Conservation (phyloP, 345 rosid species). For the Firmiana major region DNA sequence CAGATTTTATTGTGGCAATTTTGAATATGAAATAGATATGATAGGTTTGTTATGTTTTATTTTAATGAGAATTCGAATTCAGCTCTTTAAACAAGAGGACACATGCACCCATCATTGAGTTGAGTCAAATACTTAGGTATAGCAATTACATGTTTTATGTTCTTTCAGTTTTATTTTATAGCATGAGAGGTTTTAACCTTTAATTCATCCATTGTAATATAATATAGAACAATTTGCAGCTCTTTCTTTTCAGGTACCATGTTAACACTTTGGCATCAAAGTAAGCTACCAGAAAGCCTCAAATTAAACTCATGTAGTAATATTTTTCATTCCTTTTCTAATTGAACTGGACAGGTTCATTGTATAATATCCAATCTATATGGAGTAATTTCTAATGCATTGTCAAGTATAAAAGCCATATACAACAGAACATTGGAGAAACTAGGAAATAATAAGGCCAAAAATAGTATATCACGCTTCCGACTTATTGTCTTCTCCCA, state of each 20-base stretch:
- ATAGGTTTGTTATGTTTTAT: too few relatives aligned
- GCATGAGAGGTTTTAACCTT: too few relatives aligned
- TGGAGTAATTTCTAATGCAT: background rate
- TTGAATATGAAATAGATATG: background rate
- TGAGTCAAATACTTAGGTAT: too few relatives aligned
- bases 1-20: background rate
- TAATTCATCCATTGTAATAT: too few relatives aligned
- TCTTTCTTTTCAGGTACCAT: background rate
- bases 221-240: too few relatives aligned
- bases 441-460: background rate
- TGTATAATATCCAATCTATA: conserved; percentile 16
- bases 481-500: conserved; percentile 39
- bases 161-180: too few relatives aligned
- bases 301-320: background rate
- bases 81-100: too few relatives aligned
- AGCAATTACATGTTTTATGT: too few relatives aligned
- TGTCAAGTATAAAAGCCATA: conserved; percentile 8
- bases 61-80: too few relatives aligned
- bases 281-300: background rate
- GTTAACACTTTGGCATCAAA: background rate
- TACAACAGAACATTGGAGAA: conserved; percentile 24
- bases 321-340: background rate
- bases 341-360: conserved; percentile 2
- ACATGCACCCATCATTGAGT: too few relatives aligned
- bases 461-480: conserved; percentile 24